Conservation (phyloP, 352 stramenopile species). For the Elongisporangium undulatum region DNA sequence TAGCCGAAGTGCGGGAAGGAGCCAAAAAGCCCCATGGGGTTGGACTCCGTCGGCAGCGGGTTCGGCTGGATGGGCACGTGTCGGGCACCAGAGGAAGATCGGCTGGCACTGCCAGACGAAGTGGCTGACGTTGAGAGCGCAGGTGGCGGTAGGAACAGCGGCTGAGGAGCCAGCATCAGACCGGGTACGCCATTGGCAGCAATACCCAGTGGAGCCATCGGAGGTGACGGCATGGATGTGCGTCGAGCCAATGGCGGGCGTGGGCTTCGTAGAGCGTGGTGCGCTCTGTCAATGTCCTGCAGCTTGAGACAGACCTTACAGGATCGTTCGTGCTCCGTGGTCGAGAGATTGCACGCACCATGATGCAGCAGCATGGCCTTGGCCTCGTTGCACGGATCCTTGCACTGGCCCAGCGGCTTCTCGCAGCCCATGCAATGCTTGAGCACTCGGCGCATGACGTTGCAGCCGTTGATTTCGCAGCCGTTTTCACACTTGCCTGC, state of each 20-base stretch:
- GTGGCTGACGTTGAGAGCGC: constrained; percentile 13
- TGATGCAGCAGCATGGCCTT: constrained; percentile 77
- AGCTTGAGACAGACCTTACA: constrained; percentile 63
- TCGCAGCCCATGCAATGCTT: constrained; percentile 64
- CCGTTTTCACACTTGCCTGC: constrained; percentile 34
- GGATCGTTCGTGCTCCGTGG: constrained; percentile 29
- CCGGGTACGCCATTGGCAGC: constrained; percentile 5
- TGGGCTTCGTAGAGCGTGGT: constrained; percentile 37
- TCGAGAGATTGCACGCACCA: constrained; percentile 43
- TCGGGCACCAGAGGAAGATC: constrained; percentile 15
- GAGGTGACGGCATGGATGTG: constrained; percentile 10
- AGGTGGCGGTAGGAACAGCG: constrained; percentile 5
- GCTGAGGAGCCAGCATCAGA: constrained; percentile 15
- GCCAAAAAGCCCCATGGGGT: constrained; percentile 59
- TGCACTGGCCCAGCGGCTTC: constrained; percentile 50
- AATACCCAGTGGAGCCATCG: constrained; percentile 3
- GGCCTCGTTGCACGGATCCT: constrained; percentile 65
- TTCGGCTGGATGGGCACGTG: constrained; percentile 79
- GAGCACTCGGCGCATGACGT: constrained; percentile 66
- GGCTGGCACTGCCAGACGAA: constrained; percentile 5
- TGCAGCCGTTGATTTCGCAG: constrained; percentile 52
- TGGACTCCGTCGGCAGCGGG: constrained; percentile 62
- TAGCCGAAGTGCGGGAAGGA: constrained; percentile 57
- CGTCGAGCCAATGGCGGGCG: constrained; percentile 8
- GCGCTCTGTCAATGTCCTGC: constrained; percentile 60